Evolutionary conservation across 176 grass and related monocot species (phyloP).

Genomic region (Saccharum officinarum): DNA sequence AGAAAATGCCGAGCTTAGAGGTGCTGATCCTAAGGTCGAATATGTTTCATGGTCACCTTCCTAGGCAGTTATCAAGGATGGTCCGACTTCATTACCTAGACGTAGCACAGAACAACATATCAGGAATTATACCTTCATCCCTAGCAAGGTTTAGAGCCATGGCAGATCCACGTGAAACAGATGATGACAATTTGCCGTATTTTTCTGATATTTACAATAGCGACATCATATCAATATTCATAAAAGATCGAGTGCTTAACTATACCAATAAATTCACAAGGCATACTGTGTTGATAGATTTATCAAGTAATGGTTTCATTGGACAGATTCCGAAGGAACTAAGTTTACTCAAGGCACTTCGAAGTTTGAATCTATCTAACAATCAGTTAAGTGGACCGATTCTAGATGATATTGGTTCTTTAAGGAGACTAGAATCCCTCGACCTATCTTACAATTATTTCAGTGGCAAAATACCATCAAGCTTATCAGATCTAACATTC

Average conservation of each 20-base stretch:
- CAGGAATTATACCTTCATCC: slow-evolving; percentile 44
- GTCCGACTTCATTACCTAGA: slow-evolving; percentile 24
- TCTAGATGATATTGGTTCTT: not conserved
- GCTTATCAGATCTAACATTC: not conserved
- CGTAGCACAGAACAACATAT: slow-evolving; percentile 36
- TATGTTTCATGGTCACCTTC: slow-evolving; percentile 16
- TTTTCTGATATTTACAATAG: not conserved
- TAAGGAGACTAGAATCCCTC: slow-evolving; percentile 17
- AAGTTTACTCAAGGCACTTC: slow-evolving; percentile 9
- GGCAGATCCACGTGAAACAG: not conserved
- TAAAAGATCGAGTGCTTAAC: not conserved
- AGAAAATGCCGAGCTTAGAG: not conserved
- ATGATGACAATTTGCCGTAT: not conserved
- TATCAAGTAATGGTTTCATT: slow-evolving; percentile 25
- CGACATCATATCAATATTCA: not conserved
- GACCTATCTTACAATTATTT: slow-evolving; percentile 31
- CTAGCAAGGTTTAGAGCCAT: slow-evolving; percentile 32
- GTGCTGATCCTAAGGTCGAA: slow-evolving; percentile 35
- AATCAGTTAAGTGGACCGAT: slow-evolving; percentile 23
- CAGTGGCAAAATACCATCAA: not conserved
- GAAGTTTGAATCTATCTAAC: slow-evolving; percentile 15
- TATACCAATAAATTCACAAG: not conserved
- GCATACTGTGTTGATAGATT: not conserved
- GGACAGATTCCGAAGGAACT: slow-evolving; percentile 9
- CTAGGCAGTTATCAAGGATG: not conserved